Conservation (phyloP, 2,329 filamentous ascomycete species). For the Akanthomyces muscarius region DNA sequence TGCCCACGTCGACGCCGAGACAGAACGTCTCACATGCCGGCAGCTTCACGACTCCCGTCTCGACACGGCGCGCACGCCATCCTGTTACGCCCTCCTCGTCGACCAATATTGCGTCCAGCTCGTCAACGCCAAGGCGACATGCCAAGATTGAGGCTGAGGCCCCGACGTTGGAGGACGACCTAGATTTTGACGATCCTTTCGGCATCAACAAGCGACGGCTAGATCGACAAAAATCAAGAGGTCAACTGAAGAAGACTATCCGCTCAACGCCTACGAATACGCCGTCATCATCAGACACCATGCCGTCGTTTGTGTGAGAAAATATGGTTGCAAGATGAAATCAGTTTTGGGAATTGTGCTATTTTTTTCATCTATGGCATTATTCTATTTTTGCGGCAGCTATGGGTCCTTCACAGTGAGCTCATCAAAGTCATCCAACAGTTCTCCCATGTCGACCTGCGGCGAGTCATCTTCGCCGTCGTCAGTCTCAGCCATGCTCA, state of each 20-base stretch:
- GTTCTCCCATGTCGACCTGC: conserved; percentile 70
- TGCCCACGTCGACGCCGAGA: neutral
- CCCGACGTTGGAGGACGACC: conserved; percentile 1
- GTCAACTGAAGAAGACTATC: conserved; percentile 24
- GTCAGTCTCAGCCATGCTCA: conserved; percentile 63
- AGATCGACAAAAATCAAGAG: conserved; percentile 29
- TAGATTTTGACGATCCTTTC: conserved; percentile 34
- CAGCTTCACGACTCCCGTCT: neutral
- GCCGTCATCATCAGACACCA: conserved; percentile 26
- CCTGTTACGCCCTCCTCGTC: conserved; percentile 3
- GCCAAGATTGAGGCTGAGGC: conserved; percentile 8
- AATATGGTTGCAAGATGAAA: neutral
- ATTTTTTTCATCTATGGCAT: conserved; percentile 22
- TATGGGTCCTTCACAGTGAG: conserved; percentile 64
- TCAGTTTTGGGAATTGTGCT: conserved; percentile 12
- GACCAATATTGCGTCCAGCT: neutral
- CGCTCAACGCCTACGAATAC: conserved; percentile 20
- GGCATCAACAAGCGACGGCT: conserved; percentile 31
- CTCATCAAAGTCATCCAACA: conserved; percentile 92
- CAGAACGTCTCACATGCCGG: neutral
- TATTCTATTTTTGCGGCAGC: conserved; percentile 7
- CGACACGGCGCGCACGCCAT: conserved; percentile 4
- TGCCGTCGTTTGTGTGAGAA: conserved; percentile 35
- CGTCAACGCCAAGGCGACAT: conserved; percentile 8
- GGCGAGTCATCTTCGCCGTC: conserved; percentile 64